Conservation (phyloP, 164 flowering plant species). For the Euptelea pleiosperma region DNA sequence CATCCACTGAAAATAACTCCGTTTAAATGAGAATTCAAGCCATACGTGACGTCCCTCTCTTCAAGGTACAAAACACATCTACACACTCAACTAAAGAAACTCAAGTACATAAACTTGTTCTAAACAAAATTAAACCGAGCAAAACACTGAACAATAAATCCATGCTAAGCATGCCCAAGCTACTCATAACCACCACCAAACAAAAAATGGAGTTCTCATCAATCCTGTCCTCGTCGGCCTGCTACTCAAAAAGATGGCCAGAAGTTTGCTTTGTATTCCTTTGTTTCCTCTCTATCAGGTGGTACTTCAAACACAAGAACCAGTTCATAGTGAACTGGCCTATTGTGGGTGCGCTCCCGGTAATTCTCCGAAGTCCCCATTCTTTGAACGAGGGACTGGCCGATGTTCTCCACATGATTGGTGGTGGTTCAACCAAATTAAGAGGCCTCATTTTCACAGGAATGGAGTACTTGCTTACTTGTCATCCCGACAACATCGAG, state of each 20-base stretch:
- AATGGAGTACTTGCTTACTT: constrained; percentile 22
- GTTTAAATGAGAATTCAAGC: too few relatives aligned
- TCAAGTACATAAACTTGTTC: too few relatives aligned
- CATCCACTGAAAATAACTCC: too few relatives aligned
- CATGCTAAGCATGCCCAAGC: too few relatives aligned
- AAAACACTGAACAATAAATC: too few relatives aligned
- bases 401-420: background rate
- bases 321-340: constrained; percentile 16
- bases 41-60: too few relatives aligned
- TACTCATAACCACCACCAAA: too few relatives aligned
- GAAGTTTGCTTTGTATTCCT: constrained; percentile 5
- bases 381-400: constrained; percentile 12
- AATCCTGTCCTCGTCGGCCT: too few relatives aligned
- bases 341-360: constrained; percentile 18
- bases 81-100: too few relatives aligned
- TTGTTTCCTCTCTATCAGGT: constrained; percentile 1
- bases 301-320: background rate
- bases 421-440: constrained; percentile 18
- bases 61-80: too few relatives aligned
- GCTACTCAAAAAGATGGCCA: constrained; percentile 5
- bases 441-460: constrained; percentile 28
- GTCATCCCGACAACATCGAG: constrained; percentile 31
- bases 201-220: background rate
- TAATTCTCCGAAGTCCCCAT: constrained; percentile 16
- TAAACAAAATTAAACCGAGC: too few relatives aligned